phyloP scores from a whole-genome alignment of 345 rosid species.

The Gossypium bickii region DNA sequence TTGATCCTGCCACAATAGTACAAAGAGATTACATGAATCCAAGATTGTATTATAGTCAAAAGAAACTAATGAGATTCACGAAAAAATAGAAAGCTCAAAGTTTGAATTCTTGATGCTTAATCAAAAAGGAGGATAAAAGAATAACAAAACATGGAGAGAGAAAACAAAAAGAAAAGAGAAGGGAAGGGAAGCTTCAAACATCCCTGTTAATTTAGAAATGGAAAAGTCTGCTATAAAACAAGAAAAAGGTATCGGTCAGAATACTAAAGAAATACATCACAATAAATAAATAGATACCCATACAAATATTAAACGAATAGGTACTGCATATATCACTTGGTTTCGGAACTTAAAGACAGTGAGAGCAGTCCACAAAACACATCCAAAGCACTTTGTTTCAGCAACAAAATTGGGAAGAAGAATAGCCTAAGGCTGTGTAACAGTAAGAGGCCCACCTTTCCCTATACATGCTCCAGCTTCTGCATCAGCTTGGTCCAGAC shows the following conservation, averaged over 20 bases:
- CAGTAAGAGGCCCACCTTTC: conserved; percentile 37
- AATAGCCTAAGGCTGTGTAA: neutral
- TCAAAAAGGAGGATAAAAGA: neutral
- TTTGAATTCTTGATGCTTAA: neutral
- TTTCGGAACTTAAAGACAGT: neutral
- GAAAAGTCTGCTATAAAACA: neutral
- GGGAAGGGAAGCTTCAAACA: neutral
- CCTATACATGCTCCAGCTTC: conserved; percentile 22
- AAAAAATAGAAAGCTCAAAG: neutral
- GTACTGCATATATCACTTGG: neutral
- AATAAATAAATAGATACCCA: neutral
- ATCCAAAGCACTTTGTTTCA: neutral
- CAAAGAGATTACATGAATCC: conserved; percentile 20
- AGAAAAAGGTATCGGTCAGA: neutral
- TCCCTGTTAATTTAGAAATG: neutral
- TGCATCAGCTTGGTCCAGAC: conserved; percentile 39
- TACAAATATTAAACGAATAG: neutral
- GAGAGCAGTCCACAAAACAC: neutral
- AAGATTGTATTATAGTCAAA: conserved; percentile 6
- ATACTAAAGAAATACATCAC: neutral
- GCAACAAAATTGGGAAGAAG: neutral
- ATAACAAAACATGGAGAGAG: neutral
- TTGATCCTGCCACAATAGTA: conserved; percentile 43
- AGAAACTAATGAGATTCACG: conserved; percentile 5
- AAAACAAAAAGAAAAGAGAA: neutral